A percentile compares a stretch with the other conserved stretches of the same genome.
Evolutionary conservation across 768 basidiomycete genomes (phyloP).

Genomic region (Crepidotus variabilis): DNA sequence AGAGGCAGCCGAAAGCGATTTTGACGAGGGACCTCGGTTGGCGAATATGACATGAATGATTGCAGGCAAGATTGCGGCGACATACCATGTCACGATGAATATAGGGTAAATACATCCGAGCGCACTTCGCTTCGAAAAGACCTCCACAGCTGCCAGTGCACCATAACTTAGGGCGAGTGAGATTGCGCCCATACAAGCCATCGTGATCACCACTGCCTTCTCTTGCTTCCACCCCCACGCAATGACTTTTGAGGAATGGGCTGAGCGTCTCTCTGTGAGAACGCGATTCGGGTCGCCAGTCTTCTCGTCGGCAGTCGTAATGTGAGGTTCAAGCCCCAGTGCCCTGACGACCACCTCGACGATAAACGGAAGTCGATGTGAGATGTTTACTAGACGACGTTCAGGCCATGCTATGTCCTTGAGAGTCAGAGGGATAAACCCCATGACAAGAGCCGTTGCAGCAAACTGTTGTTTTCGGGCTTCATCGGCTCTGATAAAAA

Average conservation of each 20-base stretch:
- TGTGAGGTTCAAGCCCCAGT: not conserved
- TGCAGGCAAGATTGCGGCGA: not conserved
- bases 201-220: not conserved
- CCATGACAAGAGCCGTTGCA: not conserved
- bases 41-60: not conserved
- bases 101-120: not conserved
- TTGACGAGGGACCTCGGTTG: no score
- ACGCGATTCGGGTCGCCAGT: not conserved
- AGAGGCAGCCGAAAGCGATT: no score
- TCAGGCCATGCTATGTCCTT: not conserved
- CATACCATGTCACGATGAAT: not conserved
- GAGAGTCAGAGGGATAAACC: not conserved
- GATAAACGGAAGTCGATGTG: not conserved
- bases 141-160: not conserved
- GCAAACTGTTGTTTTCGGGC: not conserved
- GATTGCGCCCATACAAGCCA: not conserved
- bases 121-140: not conserved
- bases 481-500: not conserved
- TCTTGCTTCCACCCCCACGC: not conserved
- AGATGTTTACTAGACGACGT: not conserved
- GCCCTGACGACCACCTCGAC: not conserved
- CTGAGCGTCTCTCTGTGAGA: not conserved
- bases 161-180: not conserved
- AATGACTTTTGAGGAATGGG: not conserved
- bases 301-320: not conserved